These are phyloP conservation scores for apple (Malus domestica) DNA, from an alignment of 306 rosid genomes.

Conservation along the genomic window ASM211411v1 NC_041805.1:3629501-3630000, in stretches of 20 bases:
- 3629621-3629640: not conserved
- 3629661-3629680: not conserved
- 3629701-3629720: not conserved
- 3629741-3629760: not conserved
- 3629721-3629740: not conserved
- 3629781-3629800: not conserved
- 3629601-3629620: not conserved
- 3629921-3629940: slow-evolving; percentile 42
- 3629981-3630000: slow-evolving; percentile 44
- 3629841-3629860: slow-evolving; percentile 25
- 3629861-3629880: slow-evolving; percentile 28
- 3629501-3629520: too few species aligned
- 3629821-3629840: slow-evolving; percentile 24
- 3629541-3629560: too few species aligned
- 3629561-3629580: too few species aligned
- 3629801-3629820: too few species aligned
- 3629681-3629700: not conserved
- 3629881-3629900: slow-evolving; percentile 21
- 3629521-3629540: too few species aligned
- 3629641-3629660: not conserved
- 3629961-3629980: slow-evolving; percentile 55
- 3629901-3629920: slow-evolving; percentile 13
- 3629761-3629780: not conserved
- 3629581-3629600: not conserved
- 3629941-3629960: slow-evolving; percentile 38